Evolutionary conservation across 169 alveolate species (phyloP), one percentile per base, ranked within the genome.

Genomic region (Plasmodium gonderi): DNA sequence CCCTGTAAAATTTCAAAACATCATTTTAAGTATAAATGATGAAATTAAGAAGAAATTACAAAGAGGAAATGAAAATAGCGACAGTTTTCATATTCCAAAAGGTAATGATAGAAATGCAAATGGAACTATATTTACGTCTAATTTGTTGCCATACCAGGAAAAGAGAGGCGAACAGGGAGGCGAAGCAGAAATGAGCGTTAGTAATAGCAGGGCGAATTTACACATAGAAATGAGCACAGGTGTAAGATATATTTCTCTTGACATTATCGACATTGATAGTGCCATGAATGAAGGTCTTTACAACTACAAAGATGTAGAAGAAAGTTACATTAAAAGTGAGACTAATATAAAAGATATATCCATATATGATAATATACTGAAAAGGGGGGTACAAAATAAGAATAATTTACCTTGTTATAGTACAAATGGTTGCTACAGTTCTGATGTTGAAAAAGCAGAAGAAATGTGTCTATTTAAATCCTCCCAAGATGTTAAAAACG

Each of bases 261-360:
- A 90, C 72, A 44, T 47, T 17, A 7, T 90, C 5, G 90, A 90
- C 17, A 23, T 90, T 23, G 94, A 90, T 90, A 45, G 17, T 4
- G 81, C 90, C 14, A 90, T 90, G 36, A 65, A 78, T 33, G 90
- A 90, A 20, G 94, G 94, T n/a, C 20, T 90, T 17, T 36, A 36
- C 33, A 33, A 26, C 26, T 90, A 49, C 77, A 90, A 79, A 90
- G 40, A 90, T 17, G 64, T 60, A 7, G 94, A 90, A 64, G 91
- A 79, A 17, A 90, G 90, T 65, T 90, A 77, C 33, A 90, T 90
- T 17, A 54, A 42, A 20, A 36, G 91, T 79, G 90, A 68, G 40
- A 14, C 45, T 5, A 47, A 90, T 38, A 69, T 90, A 65, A 76
- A 78, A 31, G 91, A 90, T 64, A 78, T 90, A 79, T 23, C 40